These are phyloP conservation scores for Sporothrix phasma DNA, from an alignment of 2,329 filamentous ascomycete genomes.

Conservation along the genomic window DNA sequence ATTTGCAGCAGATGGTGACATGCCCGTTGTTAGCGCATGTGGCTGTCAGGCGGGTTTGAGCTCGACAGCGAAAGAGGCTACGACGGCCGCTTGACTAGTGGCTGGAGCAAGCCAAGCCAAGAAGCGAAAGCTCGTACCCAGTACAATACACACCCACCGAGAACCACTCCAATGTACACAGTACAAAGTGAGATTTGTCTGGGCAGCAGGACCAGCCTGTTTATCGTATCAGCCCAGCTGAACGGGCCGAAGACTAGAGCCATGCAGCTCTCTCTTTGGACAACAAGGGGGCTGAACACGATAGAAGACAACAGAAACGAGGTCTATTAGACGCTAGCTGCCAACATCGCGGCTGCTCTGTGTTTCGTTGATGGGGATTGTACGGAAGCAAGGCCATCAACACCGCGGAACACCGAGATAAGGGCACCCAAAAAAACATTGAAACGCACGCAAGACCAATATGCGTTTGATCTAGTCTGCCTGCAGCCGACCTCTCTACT, in stretches of 20 bases:
- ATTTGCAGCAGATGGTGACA: not conserved
- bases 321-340: not conserved
- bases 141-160: not conserved
- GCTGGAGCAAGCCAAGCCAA: not conserved
- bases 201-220: not conserved
- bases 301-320: not conserved
- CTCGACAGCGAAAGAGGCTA: not conserved
- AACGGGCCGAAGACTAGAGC: not conserved
- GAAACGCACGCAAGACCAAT: not conserved
- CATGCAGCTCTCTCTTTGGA: not conserved
- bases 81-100: not conserved
- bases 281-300: not conserved
- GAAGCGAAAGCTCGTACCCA: not conserved
- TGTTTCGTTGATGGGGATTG: no score
- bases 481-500: no score
- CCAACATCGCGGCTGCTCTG: not conserved
- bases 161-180: not conserved
- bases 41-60: not conserved
- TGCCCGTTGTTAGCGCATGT: not conserved
- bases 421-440: not conserved
- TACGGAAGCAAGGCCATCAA: no score
- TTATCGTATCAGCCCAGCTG: not conserved
- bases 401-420: not conserved
- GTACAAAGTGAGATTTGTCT: no score
- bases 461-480: not conserved